Evolutionary conservation across 768 basidiomycete species (phyloP), one percentile per base, ranked within the genome.

Genomic region (Suillus plorans): DNA sequence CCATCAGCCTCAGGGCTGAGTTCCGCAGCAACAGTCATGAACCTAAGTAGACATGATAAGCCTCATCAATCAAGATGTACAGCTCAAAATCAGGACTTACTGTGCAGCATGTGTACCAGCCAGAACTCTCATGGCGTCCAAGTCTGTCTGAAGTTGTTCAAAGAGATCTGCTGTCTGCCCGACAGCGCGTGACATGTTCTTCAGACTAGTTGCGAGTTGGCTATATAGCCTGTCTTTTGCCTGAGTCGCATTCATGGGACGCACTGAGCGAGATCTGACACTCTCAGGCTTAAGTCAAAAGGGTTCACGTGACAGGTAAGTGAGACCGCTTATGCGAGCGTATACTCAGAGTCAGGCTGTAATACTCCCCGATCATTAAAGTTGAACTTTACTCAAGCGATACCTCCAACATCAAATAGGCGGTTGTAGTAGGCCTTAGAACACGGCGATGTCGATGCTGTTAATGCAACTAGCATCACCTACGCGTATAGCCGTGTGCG

Each of bases 91-190:
- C 22, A 31, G 37, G 36, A 79, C 89, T 71, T 74, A 93, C 92
- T 93, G 94, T 62, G 92, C 89, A 22, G 89, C 91, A 74, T 92
- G 90, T 58, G 88, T 80, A 1, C 89, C 90, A 16, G 92, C 89
- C 67, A 95, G 87, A 37, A 85, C 86, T 62, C 86, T 79, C 92
- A 94, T 94, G 18, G 90, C 87, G 63, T 89, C 84, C 61, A 95
- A 76, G 78, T 92, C 91, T 53, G 85, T 81, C 67, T 91, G 87
- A 68, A 95, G 81, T 62, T 87, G 85, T 72, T 89, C 91, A 75
- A 91, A 89, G 28, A 94, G 81, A 69, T 88, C 88, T 44, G 91
- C 89, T 1, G 92, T 92, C 68, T 87, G 89, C 31, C 82, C 80
- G 58, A 94, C 82, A 0, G 89, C 87, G 22, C 85, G 77, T 59